phyloP scores from a whole-genome alignment of 2,329 filamentous ascomycete genomes.

The Monilinia laxa region DNA sequence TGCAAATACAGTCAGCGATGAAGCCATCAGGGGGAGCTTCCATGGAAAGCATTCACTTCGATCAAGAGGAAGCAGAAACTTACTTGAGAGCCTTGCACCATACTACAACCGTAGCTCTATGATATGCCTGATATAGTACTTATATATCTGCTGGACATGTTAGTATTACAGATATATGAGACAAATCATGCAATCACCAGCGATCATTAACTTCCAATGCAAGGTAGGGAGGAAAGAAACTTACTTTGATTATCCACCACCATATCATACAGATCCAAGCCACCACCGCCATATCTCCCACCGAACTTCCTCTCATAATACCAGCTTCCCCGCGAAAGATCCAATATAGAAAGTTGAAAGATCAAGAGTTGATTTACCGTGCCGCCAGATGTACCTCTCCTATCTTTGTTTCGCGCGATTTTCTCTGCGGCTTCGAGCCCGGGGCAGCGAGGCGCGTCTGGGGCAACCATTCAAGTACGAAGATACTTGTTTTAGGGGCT shows the following conservation, averaged over 20 bases:
- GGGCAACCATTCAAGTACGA: too few relatives aligned
- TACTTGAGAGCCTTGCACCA: background rate
- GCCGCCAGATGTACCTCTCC: too few relatives aligned
- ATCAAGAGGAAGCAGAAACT: background rate
- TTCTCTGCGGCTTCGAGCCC: too few relatives aligned
- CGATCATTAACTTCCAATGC: background rate
- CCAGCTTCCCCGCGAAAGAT: background rate
- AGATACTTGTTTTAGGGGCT: too few relatives aligned
- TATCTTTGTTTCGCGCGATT: too few relatives aligned
- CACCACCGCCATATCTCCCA: conserved; percentile 1
- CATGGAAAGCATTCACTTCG: background rate
- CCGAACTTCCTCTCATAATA: background rate
- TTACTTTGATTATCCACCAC: background rate
- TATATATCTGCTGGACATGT: background rate
- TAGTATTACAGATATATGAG: background rate
- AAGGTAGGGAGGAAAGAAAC: background rate
- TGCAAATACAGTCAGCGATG: background rate
- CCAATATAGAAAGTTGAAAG: too few relatives aligned
- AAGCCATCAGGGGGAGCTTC: background rate
- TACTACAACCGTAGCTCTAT: background rate
- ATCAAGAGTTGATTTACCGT: too few relatives aligned
- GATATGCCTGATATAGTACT: background rate
- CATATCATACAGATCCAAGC: background rate
- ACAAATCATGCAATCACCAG: too few relatives aligned
- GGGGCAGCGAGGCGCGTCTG: too few relatives aligned